These are phyloP conservation scores for Protomyces gravidus DNA, from an alignment of 1,139 yeast species.

Conservation along the genomic window DNA sequence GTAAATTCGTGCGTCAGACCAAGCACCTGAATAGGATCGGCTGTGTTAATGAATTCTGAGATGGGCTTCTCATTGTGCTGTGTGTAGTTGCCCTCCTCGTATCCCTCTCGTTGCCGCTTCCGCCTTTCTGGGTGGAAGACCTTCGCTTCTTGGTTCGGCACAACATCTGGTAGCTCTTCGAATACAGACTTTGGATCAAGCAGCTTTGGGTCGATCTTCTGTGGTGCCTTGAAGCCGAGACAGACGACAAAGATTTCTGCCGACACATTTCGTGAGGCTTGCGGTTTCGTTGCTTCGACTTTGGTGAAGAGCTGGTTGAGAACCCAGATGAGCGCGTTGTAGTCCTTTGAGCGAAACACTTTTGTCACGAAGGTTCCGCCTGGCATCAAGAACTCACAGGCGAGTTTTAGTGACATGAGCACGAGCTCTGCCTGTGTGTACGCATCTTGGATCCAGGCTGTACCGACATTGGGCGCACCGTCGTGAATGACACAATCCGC, in stretches of 20 bases:
- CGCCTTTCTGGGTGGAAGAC: conserved; percentile 91
- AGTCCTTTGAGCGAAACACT: conserved; percentile 94
- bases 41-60: conserved; percentile 72
- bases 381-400: conserved; percentile 84
- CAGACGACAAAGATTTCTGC: conserved; percentile 98
- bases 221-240: conserved; percentile 92
- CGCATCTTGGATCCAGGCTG: conserved; percentile 99
- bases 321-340: conserved; percentile 94
- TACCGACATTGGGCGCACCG: conserved; percentile 99
- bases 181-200: conserved; percentile 90
- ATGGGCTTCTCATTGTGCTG: conserved; percentile 70
- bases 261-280: conserved; percentile 91
- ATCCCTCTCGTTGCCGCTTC: conserved; percentile 89
- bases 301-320: conserved; percentile 91
- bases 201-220: conserved; percentile 84
- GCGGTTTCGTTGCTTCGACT: conserved; percentile 98
- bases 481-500: conserved; percentile 95
- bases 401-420: conserved; percentile 83
- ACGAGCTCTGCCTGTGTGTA: conserved; percentile 96
- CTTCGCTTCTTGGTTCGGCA: conserved; percentile 81
- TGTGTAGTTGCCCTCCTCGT: conserved; percentile 86
- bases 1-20: conserved; percentile 60
- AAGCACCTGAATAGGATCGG: conserved; percentile 77
- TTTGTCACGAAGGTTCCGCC: conserved; percentile 98
- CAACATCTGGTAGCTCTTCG: conserved; percentile 73